Percentiles rank a stretch among this genome's conserved stretches.
phyloP scores from a whole-genome alignment of 768 basidiomycete genomes.

The Daedalea quercina region DNA sequence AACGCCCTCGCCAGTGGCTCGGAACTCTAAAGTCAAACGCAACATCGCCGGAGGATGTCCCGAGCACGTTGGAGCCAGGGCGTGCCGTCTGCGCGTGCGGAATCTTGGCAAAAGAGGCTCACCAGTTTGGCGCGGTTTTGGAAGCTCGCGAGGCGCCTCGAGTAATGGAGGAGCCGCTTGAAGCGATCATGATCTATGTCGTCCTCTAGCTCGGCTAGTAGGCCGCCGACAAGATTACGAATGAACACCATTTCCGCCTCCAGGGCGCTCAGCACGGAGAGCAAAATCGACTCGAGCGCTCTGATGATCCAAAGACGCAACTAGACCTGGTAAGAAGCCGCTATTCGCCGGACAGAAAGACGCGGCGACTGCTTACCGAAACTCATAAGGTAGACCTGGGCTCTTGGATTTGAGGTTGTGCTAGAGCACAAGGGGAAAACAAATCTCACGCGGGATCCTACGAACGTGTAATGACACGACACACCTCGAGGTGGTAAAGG shows the following conservation, averaged over 20 bases:
- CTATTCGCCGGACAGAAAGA: background rate
- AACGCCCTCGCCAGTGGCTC: too few relatives aligned
- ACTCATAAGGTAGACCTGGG: constrained; percentile 77
- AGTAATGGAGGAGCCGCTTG: constrained; percentile 87
- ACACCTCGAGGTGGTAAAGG: constrained; percentile 79
- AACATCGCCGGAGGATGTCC: too few relatives aligned
- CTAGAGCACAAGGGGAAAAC: constrained; percentile 27
- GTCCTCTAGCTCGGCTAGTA: constrained; percentile 90
- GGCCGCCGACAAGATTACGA: constrained; percentile 80
- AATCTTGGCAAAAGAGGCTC: background rate
- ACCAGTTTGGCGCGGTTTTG: constrained; percentile 88
- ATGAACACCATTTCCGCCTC: constrained; percentile 97
- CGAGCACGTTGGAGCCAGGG: background rate
- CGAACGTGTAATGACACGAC: constrained; percentile 10
- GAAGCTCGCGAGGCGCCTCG: constrained; percentile 79
- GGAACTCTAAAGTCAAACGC: too few relatives aligned
- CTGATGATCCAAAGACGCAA: constrained; percentile 32
- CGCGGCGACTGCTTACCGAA: constrained; percentile 44
- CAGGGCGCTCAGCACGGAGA: constrained; percentile 86
- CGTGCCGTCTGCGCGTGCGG: background rate
- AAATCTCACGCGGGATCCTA: background rate
- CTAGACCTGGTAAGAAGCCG: constrained; percentile 16
- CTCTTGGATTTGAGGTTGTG: constrained; percentile 77
- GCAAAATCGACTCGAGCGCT: constrained; percentile 87
- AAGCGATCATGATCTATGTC: constrained; percentile 95